These are phyloP conservation scores for Coniochaeta sp. DNA, from an alignment of 2,329 filamentous ascomycete genomes.

Conservation along the genomic window DNA sequence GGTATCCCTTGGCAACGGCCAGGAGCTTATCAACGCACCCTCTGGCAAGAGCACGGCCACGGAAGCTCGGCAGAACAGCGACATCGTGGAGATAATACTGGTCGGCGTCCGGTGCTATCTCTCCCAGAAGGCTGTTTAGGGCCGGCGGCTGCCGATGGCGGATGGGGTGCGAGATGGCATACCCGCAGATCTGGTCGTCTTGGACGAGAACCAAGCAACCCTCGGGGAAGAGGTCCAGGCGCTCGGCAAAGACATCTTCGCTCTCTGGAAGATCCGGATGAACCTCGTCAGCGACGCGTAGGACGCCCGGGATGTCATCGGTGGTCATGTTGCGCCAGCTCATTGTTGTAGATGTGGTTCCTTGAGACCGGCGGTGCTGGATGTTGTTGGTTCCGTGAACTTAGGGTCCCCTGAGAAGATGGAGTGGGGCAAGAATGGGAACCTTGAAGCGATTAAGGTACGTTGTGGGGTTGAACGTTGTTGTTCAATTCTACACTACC, in stretches of 20 bases:
- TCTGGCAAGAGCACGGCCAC: conserved; percentile 18
- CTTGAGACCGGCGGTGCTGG: no score
- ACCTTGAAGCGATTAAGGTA: no score
- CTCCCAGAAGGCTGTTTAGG: conserved; percentile 20
- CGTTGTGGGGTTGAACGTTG: no score
- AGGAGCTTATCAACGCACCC: conserved; percentile 17
- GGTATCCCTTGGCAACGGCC: conserved; percentile 14
- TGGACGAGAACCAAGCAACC: conserved; percentile 22
- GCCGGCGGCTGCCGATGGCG: conserved; percentile 18
- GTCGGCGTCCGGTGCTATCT: conserved; percentile 19
- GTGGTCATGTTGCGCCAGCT: conserved; percentile 19
- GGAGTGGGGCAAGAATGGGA: background rate
- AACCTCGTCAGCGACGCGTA: conserved; percentile 18
- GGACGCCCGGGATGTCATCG: conserved; percentile 17
- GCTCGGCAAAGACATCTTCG: conserved; percentile 21
- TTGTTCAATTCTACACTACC: no score
- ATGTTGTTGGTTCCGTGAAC: no score
- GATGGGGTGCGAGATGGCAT: conserved; percentile 28
- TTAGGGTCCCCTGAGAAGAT: no score
- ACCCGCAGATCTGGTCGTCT: conserved; percentile 18
- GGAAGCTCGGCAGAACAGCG: conserved; percentile 18
- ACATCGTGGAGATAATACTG: conserved; percentile 31
- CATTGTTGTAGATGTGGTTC: background rate
- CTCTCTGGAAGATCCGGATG: conserved; percentile 24
- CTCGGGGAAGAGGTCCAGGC: conserved; percentile 22